Conservation (phyloP, 495 filamentous ascomycete genomes). For the Platismatia glauca region DNA sequence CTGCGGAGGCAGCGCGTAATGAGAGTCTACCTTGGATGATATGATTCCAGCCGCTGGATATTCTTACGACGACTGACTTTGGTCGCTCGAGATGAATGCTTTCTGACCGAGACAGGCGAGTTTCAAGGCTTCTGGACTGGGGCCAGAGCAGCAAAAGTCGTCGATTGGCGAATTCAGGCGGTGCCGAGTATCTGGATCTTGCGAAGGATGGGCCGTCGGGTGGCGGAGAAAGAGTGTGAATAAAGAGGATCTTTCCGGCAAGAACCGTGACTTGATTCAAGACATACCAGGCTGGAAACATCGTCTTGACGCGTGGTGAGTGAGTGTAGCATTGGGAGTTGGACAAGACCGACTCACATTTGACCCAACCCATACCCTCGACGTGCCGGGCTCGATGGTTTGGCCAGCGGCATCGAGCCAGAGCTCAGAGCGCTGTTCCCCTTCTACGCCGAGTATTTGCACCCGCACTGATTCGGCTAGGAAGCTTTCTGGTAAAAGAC, state of each 20-base stretch:
- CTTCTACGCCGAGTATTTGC: constrained; percentile 43
- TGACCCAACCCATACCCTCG: constrained; percentile 31
- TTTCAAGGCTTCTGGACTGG: constrained; percentile 10
- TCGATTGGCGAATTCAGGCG: not conserved
- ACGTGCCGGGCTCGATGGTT: constrained; percentile 45
- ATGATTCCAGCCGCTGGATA: constrained; percentile 69
- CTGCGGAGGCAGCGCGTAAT: constrained; percentile 75
- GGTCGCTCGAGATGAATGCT: constrained; percentile 68
- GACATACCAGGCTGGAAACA: constrained; percentile 65
- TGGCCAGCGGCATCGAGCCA: constrained; percentile 48
- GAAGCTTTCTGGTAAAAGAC: constrained; percentile 63
- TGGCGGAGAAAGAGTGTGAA: constrained; percentile 15
- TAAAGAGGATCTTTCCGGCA: constrained; percentile 59
- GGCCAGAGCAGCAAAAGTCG: constrained; percentile 20
- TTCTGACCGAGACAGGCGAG: constrained; percentile 32
- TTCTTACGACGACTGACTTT: constrained; percentile 62
- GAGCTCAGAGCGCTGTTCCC: constrained; percentile 50
- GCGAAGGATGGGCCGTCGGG: constrained; percentile 1
- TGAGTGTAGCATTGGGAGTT: constrained; percentile 10
- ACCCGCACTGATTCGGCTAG: constrained; percentile 57
- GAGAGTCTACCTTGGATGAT: constrained; percentile 59
- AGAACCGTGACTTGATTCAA: constrained; percentile 64
- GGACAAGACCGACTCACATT: constrained; percentile 40
- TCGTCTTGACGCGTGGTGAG: constrained; percentile 34
- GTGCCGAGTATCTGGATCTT: not conserved